Base-by-base conservation (phyloP, 495 filamentous ascomycete genomes). In the Trichoderma erinaceum region DNA sequence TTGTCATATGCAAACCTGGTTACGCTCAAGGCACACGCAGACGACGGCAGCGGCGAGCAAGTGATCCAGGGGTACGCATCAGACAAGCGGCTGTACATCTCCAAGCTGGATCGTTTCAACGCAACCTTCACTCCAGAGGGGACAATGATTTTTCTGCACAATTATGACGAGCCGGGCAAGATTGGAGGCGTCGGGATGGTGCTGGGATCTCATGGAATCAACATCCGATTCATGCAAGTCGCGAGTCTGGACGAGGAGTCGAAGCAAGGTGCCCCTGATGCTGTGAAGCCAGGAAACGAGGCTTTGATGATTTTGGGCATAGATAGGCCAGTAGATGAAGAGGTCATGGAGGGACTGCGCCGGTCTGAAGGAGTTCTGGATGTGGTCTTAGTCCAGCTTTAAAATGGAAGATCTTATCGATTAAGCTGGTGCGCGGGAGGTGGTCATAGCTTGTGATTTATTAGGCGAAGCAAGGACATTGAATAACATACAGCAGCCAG, bases 231-330 rank as follows among this genome's bases (percentile, higher is more conserved):
- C 72, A 92, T 91, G 89, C 85, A 81, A 68, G 89, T 92, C 38
- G 88, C 87, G 12, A 73, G 75, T 7, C 63, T 82, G 43, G 77
- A 81, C 58, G 70, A 41, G n/a, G 70, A 67, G 41, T 56, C 6
- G 50, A 52, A 11, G 46, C 70, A 65, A 69, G 71, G 18, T 56
- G 69, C 67, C 50, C 68, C 65, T 16, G 65, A 67, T 7, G 56
- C 56, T 13, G 27, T 15, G 23, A 56, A 23, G n/a, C 67, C 43
- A 15, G 73, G 70, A 23, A 84, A 81, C 44, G 89, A 92, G 76
- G 88, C 89, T 10, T 74, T 92, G 66, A 92, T 92, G 89, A 91
- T 92, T 71, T 68, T 92, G 46, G 87, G 88, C 0, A 82, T 92
- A 41, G 85, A 87, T 69, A 79, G 81, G 8, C 77, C 77, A 10